These are phyloP conservation scores for Trapa incisa DNA, from an alignment of 345 rosid species.

Conservation along the genomic window DNA sequence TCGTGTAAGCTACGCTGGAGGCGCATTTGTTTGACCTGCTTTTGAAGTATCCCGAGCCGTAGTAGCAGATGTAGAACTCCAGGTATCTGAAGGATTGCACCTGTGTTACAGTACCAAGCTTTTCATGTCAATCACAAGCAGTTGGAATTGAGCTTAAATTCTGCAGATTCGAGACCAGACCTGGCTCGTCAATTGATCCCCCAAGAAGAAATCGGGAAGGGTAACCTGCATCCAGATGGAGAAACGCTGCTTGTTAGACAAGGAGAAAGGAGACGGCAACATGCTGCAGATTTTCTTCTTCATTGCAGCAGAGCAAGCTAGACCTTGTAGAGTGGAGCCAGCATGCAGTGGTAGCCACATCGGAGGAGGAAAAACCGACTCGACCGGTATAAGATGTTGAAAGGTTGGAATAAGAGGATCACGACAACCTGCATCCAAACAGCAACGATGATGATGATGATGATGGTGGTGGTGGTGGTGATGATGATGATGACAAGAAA, in stretches of 20 bases:
- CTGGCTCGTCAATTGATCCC: conserved; percentile 78
- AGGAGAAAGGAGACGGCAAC: too few species aligned
- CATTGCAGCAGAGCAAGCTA: not conserved
- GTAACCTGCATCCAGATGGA: conserved; percentile 28
- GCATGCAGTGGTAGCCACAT: conserved; percentile 1
- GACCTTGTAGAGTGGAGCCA: conserved; percentile 8
- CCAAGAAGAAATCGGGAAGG: conserved; percentile 72
- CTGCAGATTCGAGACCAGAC: conserved; percentile 12
- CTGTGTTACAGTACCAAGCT: not conserved
- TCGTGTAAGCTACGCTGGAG: conserved; percentile 27
- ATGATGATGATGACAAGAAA: too few species aligned
- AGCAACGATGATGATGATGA: not conserved
- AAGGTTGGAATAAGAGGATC: not conserved
- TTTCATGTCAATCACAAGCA: not conserved
- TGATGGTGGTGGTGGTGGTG: too few species aligned
- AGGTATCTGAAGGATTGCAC: conserved; percentile 8
- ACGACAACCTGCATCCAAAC: not conserved
- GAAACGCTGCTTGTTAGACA: too few species aligned
- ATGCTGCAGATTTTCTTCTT: not conserved
- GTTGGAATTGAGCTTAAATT: too few species aligned
- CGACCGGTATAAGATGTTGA: conserved; percentile 9
- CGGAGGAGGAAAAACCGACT: conserved; percentile 8
- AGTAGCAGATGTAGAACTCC: conserved; percentile 12
- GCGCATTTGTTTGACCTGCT: conserved; percentile 35
- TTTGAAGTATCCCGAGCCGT: conserved; percentile 12